Percentiles rank a stretch among this genome's conserved stretches.
phyloP scores from a whole-genome alignment of 1,284 basidiomycete species.

The Heimioporus retisporus region DNA sequence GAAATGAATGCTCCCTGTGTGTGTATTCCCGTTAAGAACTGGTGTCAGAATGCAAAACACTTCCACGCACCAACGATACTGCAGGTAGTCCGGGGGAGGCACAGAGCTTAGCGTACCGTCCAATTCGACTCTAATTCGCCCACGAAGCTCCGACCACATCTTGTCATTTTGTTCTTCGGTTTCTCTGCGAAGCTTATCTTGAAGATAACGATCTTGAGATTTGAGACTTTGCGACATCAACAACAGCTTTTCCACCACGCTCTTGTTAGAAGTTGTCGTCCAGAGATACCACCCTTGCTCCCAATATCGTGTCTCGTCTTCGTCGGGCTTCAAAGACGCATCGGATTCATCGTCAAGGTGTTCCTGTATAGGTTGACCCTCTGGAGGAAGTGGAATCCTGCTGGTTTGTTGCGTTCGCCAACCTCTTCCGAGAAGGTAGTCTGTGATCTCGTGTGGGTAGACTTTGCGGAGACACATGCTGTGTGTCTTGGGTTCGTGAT shows the following conservation, averaged over 20 bases:
- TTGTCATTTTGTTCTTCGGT: constrained; percentile 27
- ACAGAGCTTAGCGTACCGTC: constrained; percentile 39
- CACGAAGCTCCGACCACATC: constrained; percentile 33
- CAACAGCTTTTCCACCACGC: constrained; percentile 64
- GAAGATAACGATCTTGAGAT: constrained; percentile 52
- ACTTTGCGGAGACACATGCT: constrained; percentile 79
- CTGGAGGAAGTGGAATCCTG: constrained; percentile 65
- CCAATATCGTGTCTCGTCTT: constrained; percentile 65
- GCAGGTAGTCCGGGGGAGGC: constrained; percentile 30
- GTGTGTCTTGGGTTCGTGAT: constrained; percentile 68
- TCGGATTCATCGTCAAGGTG: constrained; percentile 46
- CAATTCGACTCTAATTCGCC: constrained; percentile 37
- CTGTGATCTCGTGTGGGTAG: constrained; percentile 76
- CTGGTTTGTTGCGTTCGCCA: constrained; percentile 31
- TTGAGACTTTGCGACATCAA: constrained; percentile 68
- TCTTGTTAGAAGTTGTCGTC: constrained; percentile 65
- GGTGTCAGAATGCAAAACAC: neutral
- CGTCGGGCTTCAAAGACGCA: constrained; percentile 33
- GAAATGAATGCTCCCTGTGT: constrained; percentile 41
- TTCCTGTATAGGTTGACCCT: constrained; percentile 60
- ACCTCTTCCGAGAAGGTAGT: constrained; percentile 53
- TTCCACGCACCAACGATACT: constrained; percentile 35
- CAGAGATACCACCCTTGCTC: constrained; percentile 82
- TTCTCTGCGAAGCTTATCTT: constrained; percentile 28
- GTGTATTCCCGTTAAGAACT: constrained; percentile 14